Conservation (phyloP, 495 filamentous ascomycete genomes). For the Talaromyces nanjingensis region DNA sequence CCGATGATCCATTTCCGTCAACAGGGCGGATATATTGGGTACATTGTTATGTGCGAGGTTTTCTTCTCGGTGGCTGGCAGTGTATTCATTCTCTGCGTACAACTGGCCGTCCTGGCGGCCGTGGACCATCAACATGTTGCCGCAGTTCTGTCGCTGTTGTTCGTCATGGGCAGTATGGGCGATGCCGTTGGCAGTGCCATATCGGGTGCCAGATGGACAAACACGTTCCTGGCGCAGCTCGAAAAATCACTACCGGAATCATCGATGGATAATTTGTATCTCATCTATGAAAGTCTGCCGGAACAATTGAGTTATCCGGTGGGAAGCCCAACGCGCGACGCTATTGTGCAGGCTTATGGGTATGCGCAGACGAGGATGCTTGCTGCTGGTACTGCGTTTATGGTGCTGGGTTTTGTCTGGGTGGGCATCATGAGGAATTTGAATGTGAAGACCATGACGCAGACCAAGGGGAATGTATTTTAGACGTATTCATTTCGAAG, state of each 20-base stretch:
- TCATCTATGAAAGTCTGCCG: conserved; percentile 17
- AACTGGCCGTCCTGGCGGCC: too few relatives aligned
- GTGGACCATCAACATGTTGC: too few relatives aligned
- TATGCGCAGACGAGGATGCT: conserved; percentile 48
- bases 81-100: too few relatives aligned
- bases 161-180: conserved; percentile 55
- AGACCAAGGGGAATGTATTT: conserved; percentile 12
- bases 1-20: too few relatives aligned
- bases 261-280: conserved; percentile 13
- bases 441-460: conserved; percentile 45
- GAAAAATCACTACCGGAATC: conserved; percentile 43
- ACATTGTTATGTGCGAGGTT: too few relatives aligned
- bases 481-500: neutral
- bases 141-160: conserved; percentile 50
- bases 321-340: conserved; percentile 39
- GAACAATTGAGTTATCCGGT: conserved; percentile 45
- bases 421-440: conserved; percentile 44
- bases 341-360: conserved; percentile 48
- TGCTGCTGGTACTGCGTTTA: conserved; percentile 35
- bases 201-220: conserved; percentile 43
- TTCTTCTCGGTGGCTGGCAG: too few relatives aligned
- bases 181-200: conserved; percentile 57
- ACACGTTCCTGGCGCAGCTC: conserved; percentile 47
- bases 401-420: conserved; percentile 33
- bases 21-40: too few relatives aligned